Evolutionary conservation across 257 asterid genomes (phyloP), one percentile per base, ranked within the genome.

Genomic region (Nicotiana undulata): DNA sequence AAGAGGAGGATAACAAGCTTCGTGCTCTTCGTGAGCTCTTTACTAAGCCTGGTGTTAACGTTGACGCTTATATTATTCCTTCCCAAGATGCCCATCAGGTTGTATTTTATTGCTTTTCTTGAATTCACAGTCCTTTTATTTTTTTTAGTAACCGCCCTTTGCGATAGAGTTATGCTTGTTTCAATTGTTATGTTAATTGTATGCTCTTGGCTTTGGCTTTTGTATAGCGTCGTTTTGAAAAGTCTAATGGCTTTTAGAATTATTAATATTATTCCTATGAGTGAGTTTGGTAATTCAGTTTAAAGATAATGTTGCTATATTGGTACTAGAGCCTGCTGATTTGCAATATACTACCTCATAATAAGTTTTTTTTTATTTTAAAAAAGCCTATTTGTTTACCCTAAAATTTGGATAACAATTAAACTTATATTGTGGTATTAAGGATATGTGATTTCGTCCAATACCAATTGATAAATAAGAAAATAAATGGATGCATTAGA

Each of bases 61-160:
- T 95, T 32, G 99, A 95, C 79, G 99, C 99, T 72, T 95, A 95
- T 81, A 92, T 95, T 59, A 89, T 95, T 82, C 98, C 99, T 86
- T 95, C 99, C 11, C 98, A 93, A 84, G 99, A 95, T 49, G 98
- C 99, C 82, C 99, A 95, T 86, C 99, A 95, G 92, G 99, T 93
- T 70, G 46, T 75, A 18, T 26, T 79, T 78, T 40, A 82, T 24
- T 55, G 7, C 17, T 60, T 29, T 28, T 44, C 68, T 81, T 52
- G 9, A 53, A 8, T 63, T 77, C 52, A 46, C 44, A 22, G 9
- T 65, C 40, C 11, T 24, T 10, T 12, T 29, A 76, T 18, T 17
- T 55, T 17, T 17, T 66, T 16, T 53, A 22, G 34, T 44, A 20
- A 70, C 49, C 78, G 15, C 15, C 26, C 3, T 72, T 49, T 46